Percentiles rank a stretch among this genome's conserved stretches.
phyloP scores from a whole-genome alignment of 257 asterid genomes.

The Fraxinus quadrangulata region DNA sequence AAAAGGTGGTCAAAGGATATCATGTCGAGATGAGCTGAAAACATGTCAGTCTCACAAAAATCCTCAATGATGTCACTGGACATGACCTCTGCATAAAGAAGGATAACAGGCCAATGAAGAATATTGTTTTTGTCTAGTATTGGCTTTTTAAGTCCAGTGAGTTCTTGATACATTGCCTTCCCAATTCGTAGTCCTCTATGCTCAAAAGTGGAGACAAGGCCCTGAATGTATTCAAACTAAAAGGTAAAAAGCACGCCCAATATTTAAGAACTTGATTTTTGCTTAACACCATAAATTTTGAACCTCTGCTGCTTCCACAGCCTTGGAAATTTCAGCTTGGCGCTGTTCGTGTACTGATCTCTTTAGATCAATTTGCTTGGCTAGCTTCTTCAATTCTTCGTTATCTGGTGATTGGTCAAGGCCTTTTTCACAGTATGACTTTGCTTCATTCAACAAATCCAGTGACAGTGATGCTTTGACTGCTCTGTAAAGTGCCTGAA shows the following conservation, averaged over 20 bases:
- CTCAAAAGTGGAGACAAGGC: constrained; percentile 63
- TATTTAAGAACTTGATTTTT: background rate
- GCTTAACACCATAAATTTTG: constrained; percentile 16
- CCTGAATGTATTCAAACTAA: constrained; percentile 46
- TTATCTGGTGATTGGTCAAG: constrained; percentile 72
- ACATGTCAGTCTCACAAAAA: constrained; percentile 85
- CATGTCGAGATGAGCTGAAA: constrained; percentile 76
- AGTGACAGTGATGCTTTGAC: constrained; percentile 77
- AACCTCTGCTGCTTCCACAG: constrained; percentile 72
- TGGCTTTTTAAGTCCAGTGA: constrained; percentile 76
- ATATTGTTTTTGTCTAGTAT: constrained; percentile 63
- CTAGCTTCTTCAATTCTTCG: constrained; percentile 70
- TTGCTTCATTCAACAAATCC: constrained; percentile 73
- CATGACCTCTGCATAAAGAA: constrained; percentile 90
- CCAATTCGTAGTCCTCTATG: constrained; percentile 71
- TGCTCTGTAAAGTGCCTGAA: constrained; percentile 83
- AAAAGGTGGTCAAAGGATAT: constrained; percentile 61
- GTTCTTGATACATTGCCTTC: constrained; percentile 84
- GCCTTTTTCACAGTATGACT: constrained; percentile 64
- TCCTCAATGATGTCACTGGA: constrained; percentile 92
- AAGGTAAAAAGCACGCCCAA: constrained; percentile 24
- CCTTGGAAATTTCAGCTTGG: constrained; percentile 61
- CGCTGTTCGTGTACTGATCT: constrained; percentile 49
- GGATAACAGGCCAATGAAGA: constrained; percentile 91
- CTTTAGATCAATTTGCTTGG: constrained; percentile 53